These are phyloP conservation scores for Phytophthora quininea DNA, from an alignment of 352 stramenopile species.

Conservation along the genomic window DNA sequence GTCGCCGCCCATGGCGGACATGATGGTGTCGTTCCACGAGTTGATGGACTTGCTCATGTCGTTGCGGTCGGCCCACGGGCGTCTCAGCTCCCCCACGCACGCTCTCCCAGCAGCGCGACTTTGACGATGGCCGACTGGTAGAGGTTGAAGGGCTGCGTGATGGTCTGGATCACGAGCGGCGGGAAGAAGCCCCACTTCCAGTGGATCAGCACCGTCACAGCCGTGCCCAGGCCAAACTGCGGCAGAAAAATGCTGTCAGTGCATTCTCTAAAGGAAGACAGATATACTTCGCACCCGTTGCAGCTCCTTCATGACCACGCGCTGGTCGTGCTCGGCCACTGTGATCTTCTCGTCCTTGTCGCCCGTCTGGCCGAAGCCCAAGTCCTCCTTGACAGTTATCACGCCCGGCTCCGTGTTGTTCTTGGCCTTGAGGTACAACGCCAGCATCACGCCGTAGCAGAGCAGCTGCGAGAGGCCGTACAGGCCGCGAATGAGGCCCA, in stretches of 20 bases:
- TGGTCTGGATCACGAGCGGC: constrained; percentile 78
- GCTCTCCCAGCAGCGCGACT: constrained; percentile 63
- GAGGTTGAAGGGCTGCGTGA: constrained; percentile 83
- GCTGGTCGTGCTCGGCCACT: constrained; percentile 82
- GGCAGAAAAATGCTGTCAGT: background rate
- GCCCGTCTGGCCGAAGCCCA: constrained; percentile 76
- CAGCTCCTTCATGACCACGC: constrained; percentile 70
- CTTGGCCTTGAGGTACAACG: constrained; percentile 73
- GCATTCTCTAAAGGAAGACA: no score
- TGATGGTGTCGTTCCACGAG: constrained; percentile 83
- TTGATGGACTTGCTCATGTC: constrained; percentile 72
- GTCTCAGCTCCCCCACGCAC: constrained; percentile 78
- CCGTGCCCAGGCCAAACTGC: constrained; percentile 67
- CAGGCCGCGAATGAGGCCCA: constrained; percentile 50
- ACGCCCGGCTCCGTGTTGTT: constrained; percentile 81
- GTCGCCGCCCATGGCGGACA: constrained; percentile 67
- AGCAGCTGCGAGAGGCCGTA: constrained; percentile 73
- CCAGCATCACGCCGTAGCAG: constrained; percentile 64
- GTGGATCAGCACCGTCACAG: constrained; percentile 75
- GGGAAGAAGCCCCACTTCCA: constrained; percentile 86
- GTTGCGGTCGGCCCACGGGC: constrained; percentile 72
- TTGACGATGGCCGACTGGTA: constrained; percentile 69
- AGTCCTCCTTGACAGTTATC: constrained; percentile 76
- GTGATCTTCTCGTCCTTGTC: constrained; percentile 84
- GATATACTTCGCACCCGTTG: constrained; percentile 51